A percentile compares a stretch with the other conserved stretches of the same genome.
Conservation (phyloP, 1,284 basidiomycete species). For the Ustilago tritici region DNA sequence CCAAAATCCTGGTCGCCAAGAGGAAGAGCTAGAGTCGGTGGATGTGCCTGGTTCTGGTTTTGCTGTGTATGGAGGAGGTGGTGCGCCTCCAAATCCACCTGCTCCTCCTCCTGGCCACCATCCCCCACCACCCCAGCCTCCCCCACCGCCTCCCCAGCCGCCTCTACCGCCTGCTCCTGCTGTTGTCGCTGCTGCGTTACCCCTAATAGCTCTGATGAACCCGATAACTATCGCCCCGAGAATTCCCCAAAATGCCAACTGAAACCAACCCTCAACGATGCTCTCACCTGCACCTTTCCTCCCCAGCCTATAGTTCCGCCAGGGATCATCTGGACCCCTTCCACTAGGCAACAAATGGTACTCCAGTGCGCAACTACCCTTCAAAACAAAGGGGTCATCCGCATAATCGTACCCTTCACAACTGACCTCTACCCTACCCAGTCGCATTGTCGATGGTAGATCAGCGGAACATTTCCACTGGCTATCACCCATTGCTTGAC, state of each 20-base stretch:
- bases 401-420: conserved; percentile 88
- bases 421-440: conserved; percentile 83
- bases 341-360: conserved; percentile 46
- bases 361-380: conserved; percentile 70
- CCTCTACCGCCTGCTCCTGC: conserved; percentile 56
- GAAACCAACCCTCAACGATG: conserved; percentile 73
- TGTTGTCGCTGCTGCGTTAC: background rate
- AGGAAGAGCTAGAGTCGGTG: conserved; percentile 6
- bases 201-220: conserved; percentile 27
- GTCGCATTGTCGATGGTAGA: conserved; percentile 80
- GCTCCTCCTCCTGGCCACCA: conserved; percentile 42
- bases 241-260: conserved; percentile 74
- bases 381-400: conserved; percentile 84
- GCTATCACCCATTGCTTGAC: conserved; percentile 79
- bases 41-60: conserved; percentile 69
- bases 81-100: conserved; percentile 50
- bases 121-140: conserved; percentile 50
- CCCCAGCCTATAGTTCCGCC: conserved; percentile 5
- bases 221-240: conserved; percentile 36
- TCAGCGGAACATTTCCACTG: conserved; percentile 82
- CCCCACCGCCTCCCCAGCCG: conserved; percentile 73
- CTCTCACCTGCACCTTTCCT: conserved; percentile 29
- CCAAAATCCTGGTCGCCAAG: conserved; percentile 60
- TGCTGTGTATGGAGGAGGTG: conserved; percentile 82
- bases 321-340: conserved; percentile 23